phyloP scores from a whole-genome alignment of 768 basidiomycete genomes.

The Auricularia heimuer region DNA sequence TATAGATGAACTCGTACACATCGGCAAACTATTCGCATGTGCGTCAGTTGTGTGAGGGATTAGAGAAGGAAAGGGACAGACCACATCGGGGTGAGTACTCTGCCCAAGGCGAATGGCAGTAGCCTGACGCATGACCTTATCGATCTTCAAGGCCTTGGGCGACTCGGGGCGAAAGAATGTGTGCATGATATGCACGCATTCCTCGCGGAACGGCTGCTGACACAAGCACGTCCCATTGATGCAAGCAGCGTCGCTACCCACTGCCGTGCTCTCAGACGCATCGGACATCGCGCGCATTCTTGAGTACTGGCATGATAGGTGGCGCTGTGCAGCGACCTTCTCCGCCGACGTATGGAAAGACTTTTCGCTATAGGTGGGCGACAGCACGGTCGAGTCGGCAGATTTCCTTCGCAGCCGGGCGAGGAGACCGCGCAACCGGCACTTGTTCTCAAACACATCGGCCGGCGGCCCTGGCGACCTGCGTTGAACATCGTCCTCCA shows the following conservation, averaged over 20 bases:
- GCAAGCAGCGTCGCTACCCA: background rate
- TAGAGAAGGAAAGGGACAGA: slow-evolving; percentile 10
- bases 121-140: slow-evolving; percentile 18
- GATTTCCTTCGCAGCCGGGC: background rate
- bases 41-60: background rate
- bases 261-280: background rate
- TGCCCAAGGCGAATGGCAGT: slow-evolving; percentile 20
- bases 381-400: background rate
- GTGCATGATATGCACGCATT: slow-evolving; percentile 17
- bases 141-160: slow-evolving; percentile 15
- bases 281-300: background rate
- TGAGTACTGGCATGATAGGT: background rate
- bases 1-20: slow-evolving; percentile 26
- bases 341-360: background rate
- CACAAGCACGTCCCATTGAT: background rate
- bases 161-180: slow-evolving; percentile 17
- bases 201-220: slow-evolving; percentile 17
- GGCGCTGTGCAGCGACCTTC: too few relatives aligned
- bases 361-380: background rate
- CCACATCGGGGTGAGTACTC: slow-evolving; percentile 29
- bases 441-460: background rate
- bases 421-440: background rate
- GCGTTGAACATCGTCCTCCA: slow-evolving; percentile 13
- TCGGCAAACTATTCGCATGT: slow-evolving; percentile 21
- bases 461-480: slow-evolving; percentile 7